Conservation (phyloP, 1,139 yeast species). For the Diutina catenulata region DNA sequence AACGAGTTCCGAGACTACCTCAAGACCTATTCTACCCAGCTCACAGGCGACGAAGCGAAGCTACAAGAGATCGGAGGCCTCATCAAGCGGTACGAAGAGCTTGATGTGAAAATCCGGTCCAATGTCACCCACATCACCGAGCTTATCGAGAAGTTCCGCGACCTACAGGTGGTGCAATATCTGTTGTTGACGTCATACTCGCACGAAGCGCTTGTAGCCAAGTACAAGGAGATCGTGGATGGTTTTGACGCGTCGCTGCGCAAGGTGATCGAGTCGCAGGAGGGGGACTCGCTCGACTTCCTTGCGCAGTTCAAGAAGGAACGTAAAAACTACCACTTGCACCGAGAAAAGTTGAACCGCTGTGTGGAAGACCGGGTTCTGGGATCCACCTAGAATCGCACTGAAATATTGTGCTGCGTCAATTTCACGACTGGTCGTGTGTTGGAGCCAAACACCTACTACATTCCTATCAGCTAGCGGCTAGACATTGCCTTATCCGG, state of each 20-base stretch:
- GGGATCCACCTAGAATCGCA: too few relatives aligned
- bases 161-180: slow-evolving; percentile 1
- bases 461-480: too few relatives aligned
- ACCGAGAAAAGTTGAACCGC: not conserved
- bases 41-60: not conserved
- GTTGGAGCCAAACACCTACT: too few relatives aligned
- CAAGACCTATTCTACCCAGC: not conserved
- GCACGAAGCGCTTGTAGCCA: not conserved
- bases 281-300: not conserved
- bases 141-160: not conserved
- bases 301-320: not conserved
- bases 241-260: not conserved
- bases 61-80: not conserved
- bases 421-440: too few relatives aligned
- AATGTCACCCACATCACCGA: not conserved
- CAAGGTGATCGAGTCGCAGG: not conserved
- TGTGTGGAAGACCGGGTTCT: not conserved
- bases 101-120: not conserved
- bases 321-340: not conserved
- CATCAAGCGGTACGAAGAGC: not conserved
- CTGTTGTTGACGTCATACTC: slow-evolving; percentile 2
- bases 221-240: not conserved
- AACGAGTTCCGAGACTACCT: not conserved
- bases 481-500: too few relatives aligned
- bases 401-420: too few relatives aligned